A percentile compares a stretch with the other conserved stretches of the same genome.
phyloP scores from a whole-genome alignment of 176 grass and related monocot species.

The Tuctoria greenei region DNA sequence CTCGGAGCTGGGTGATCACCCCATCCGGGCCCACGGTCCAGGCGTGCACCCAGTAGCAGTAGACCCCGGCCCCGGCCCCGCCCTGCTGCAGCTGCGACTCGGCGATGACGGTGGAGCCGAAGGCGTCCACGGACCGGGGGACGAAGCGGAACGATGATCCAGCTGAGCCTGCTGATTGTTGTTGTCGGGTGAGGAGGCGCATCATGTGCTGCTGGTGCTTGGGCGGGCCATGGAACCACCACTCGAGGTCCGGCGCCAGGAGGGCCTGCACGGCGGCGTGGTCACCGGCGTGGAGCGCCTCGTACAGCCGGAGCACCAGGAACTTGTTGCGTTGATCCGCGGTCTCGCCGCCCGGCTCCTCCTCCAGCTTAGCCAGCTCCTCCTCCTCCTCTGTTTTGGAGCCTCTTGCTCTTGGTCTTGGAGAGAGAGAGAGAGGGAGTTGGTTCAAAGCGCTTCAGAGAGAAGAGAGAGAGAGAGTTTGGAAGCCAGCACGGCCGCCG shows the following conservation, averaged over 20 bases:
- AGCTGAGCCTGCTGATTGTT: not conserved
- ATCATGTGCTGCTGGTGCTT: constrained; percentile 90
- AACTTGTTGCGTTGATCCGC: constrained; percentile 59
- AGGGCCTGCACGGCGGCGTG: constrained; percentile 53
- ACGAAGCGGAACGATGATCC: constrained; percentile 42
- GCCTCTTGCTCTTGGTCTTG: too few relatives aligned
- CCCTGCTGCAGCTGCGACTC: constrained; percentile 35
- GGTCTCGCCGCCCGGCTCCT: not conserved
- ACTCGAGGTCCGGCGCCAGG: constrained; percentile 77
- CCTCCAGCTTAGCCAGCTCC: constrained; percentile 47
- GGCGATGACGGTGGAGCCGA: constrained; percentile 71
- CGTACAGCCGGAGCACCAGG: constrained; percentile 71
- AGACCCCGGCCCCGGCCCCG: not conserved
- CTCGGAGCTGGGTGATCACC: constrained; percentile 79
- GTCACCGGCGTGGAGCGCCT: constrained; percentile 61
- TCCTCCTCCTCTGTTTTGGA: too few relatives aligned
- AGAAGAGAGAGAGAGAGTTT: not conserved
- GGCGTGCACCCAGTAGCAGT: constrained; percentile 92
- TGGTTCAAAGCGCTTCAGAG: too few relatives aligned
- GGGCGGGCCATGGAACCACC: constrained; percentile 97
- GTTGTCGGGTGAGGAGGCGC: constrained; percentile 58
- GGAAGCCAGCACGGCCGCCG: not conserved
- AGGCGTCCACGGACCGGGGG: constrained; percentile 47
- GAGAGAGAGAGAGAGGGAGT: not conserved
- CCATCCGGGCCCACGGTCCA: constrained; percentile 73